Evolutionary conservation across 2,329 filamentous ascomycete species (phyloP).

Genomic region (Tolypocladium inflatum): DNA sequence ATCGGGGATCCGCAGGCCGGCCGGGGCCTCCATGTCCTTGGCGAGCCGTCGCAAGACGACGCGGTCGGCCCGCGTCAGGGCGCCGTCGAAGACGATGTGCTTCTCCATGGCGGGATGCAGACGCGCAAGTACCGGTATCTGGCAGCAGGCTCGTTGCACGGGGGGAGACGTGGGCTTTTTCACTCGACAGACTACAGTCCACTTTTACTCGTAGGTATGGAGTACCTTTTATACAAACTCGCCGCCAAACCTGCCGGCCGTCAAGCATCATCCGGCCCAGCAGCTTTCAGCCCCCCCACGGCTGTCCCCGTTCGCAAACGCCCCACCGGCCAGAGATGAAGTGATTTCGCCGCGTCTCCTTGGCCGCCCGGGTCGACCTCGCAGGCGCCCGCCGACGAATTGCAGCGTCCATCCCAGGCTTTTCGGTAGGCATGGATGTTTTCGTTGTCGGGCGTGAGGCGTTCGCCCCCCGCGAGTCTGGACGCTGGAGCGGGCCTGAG

Average conservation of each 20-base stretch:
- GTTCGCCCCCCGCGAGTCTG: neutral
- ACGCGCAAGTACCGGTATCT: neutral
- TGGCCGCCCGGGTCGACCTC: neutral
- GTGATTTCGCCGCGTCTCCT: neutral
- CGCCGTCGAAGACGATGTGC: constrained; percentile 25
- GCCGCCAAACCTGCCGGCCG: neutral
- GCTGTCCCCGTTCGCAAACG: neutral
- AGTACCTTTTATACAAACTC: neutral
- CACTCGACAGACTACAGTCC: neutral
- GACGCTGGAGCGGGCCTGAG: neutral
- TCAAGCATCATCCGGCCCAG: neutral
- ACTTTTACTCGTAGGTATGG: neutral
- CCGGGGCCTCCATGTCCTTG: constrained; percentile 21
- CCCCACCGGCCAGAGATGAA: neutral
- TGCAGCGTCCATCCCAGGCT: neutral
- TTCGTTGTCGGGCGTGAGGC: neutral
- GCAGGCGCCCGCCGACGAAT: neutral
- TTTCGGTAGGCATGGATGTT: neutral
- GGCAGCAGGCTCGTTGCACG: neutral
- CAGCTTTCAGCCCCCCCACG: neutral
- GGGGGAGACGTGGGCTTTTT: neutral
- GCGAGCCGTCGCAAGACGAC: constrained; percentile 29
- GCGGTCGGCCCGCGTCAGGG: constrained; percentile 30
- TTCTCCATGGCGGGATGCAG: constrained; percentile 9
- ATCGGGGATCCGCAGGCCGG: neutral